Evolutionary conservation across 2,329 filamentous ascomycete genomes (phyloP).

Genomic region (Talaromyces sp.): DNA sequence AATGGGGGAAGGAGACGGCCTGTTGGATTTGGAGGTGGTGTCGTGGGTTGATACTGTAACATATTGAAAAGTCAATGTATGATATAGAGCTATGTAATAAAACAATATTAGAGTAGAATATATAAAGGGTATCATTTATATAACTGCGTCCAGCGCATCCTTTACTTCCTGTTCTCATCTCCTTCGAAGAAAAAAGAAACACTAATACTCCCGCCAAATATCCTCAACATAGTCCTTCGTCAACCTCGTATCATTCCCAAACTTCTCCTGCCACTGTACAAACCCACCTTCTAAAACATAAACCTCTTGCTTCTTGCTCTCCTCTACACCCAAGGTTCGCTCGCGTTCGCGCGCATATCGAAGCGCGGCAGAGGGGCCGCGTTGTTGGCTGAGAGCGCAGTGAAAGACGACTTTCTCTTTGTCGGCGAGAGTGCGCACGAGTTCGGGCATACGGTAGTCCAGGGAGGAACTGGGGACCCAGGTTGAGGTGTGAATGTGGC

Average conservation of each 20-base stretch:
- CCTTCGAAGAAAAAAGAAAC: not conserved
- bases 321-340: conserved; percentile 44
- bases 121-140: conserved; percentile 4
- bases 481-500: conserved; percentile 74
- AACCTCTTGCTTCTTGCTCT: conserved; percentile 62
- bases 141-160: not conserved
- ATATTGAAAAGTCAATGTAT: not conserved
- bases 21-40: conserved; percentile 82
- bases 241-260: conserved; percentile 70
- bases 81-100: not conserved
- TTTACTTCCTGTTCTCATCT: not conserved
- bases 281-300: conserved; percentile 83
- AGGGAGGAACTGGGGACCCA: conserved; percentile 73
- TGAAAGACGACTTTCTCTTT: conserved; percentile 90
- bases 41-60: conserved; percentile 23
- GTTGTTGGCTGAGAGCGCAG: conserved; percentile 85
- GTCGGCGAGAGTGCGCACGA: conserved; percentile 72
- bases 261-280: conserved; percentile 79
- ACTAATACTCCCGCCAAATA: conserved; percentile 65
- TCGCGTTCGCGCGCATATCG: conserved; percentile 67
- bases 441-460: conserved; percentile 72
- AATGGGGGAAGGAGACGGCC: conserved; percentile 70
- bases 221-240: conserved; percentile 84
- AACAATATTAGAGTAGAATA: not conserved
- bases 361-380: conserved; percentile 80